A percentile compares a stretch with the other conserved stretches of the same genome.
These are phyloP conservation scores for Capronia americana DNA, from an alignment of 2,329 filamentous ascomycete genomes.

Conservation along the genomic window DNA sequence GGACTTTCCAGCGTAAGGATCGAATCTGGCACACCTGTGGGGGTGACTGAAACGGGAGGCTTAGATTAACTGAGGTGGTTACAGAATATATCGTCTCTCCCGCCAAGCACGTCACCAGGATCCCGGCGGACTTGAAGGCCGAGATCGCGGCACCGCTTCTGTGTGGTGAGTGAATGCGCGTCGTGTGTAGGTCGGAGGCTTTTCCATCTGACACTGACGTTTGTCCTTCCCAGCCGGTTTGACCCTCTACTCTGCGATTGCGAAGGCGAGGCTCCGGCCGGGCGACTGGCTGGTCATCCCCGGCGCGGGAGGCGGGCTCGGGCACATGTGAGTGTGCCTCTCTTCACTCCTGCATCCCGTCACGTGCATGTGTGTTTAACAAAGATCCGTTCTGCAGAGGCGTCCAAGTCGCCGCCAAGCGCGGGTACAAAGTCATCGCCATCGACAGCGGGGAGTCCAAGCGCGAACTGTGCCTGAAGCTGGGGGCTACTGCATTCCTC, in stretches of 20 bases:
- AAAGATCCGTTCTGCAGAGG: conserved; percentile 40
- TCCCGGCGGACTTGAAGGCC: conserved; percentile 44
- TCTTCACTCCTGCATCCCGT: no score
- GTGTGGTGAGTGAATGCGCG: conserved; percentile 40
- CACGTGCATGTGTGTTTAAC: not conserved
- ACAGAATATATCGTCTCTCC: conserved; percentile 47
- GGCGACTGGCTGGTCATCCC: conserved; percentile 48
- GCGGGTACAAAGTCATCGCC: conserved; percentile 47
- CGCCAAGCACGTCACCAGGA: conserved; percentile 47
- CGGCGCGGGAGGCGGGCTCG: conserved; percentile 48
- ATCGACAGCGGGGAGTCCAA: conserved; percentile 49
- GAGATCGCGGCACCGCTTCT: conserved; percentile 47
- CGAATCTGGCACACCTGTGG: not conserved
- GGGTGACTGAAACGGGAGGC: not conserved
- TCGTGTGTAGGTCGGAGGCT: not conserved
- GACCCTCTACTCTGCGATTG: conserved; percentile 50
- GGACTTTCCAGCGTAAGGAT: conserved; percentile 45
- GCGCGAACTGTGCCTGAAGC: conserved; percentile 44
- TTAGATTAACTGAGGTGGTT: not conserved
- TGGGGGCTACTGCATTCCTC: conserved; percentile 46
- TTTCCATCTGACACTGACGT: conserved; percentile 4
- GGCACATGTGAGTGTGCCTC: conserved; percentile 49
- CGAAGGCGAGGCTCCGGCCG: conserved; percentile 45
- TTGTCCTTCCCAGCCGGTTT: conserved; percentile 39
- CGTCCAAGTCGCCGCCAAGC: conserved; percentile 47